Conservation (phyloP, 257 asterid species). For the Agastache rugosa region DNA sequence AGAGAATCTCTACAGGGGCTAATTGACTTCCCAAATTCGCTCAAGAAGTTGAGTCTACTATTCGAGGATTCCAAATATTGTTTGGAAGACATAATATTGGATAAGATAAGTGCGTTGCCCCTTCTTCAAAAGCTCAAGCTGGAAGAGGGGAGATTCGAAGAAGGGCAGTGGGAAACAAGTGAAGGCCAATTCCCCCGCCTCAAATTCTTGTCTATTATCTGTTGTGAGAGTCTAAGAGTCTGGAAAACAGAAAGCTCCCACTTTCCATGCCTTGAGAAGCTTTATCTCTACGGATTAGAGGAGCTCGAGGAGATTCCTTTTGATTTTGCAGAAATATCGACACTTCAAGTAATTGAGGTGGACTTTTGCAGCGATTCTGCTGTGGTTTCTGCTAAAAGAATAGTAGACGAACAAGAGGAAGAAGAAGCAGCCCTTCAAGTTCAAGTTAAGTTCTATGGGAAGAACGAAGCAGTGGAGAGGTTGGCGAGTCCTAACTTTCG, state of each 20-base stretch:
- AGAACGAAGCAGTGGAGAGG: too few species aligned
- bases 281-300: neutral
- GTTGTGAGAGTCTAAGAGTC: neutral
- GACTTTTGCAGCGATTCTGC: too few species aligned
- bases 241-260: conserved; percentile 24
- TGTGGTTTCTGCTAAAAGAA: too few species aligned
- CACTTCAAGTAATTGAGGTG: too few species aligned
- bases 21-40: neutral
- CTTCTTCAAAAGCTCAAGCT: neutral
- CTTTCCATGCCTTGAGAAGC: conserved; percentile 42
- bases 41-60: neutral
- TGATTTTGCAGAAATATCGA: too few species aligned
- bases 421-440: neutral
- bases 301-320: neutral
- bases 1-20: too few species aligned
- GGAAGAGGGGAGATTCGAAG: neutral
- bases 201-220: neutral
- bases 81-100: neutral
- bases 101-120: neutral
- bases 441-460: too few species aligned
- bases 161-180: neutral
- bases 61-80: neutral
- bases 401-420: conserved; percentile 36
- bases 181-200: conserved; percentile 10
- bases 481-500: too few species aligned